Conservation (phyloP, 805 yeast genomes). For the Yamadazyma paraphyllophila region DNA sequence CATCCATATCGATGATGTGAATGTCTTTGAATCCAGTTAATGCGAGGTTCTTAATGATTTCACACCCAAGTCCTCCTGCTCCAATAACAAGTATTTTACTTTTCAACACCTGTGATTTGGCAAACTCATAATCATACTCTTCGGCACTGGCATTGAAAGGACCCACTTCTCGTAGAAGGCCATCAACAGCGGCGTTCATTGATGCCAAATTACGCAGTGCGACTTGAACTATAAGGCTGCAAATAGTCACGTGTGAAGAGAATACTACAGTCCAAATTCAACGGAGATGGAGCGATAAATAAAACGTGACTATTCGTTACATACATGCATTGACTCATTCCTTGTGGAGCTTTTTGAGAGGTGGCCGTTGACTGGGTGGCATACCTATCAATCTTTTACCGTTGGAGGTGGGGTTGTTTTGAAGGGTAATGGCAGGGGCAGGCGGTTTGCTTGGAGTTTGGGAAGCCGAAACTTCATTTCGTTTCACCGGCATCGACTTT, state of each 20-base stretch:
- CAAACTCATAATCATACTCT: constrained; percentile 26
- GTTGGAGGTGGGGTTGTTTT: background rate
- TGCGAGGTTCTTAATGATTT: constrained; percentile 69
- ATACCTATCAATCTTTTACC: constrained; percentile 15
- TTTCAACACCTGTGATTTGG: constrained; percentile 20
- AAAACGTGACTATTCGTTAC: background rate
- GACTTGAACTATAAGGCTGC: background rate
- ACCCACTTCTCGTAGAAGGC: constrained; percentile 24
- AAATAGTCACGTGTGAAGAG: constrained; percentile 5
- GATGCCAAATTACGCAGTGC: background rate
- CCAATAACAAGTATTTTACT: constrained; percentile 52
- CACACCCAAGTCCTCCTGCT: constrained; percentile 86
- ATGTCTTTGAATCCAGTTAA: constrained; percentile 64
- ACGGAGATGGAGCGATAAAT: background rate
- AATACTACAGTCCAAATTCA: background rate
- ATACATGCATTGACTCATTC: constrained; percentile 9
- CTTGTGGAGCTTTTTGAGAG: constrained; percentile 21
- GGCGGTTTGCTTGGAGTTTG: constrained; percentile 15
- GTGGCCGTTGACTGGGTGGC: constrained; percentile 13
- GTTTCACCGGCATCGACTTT: constrained; percentile 61
- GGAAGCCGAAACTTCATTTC: constrained; percentile 21
- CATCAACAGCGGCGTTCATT: constrained; percentile 2
- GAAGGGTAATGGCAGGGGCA: background rate
- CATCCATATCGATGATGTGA: constrained; percentile 79
- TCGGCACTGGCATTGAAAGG: constrained; percentile 41